A percentile compares a stretch with the other conserved stretches of the same genome.
Evolutionary conservation across 345 rosid species (phyloP).

Genomic region (Salix udensis): DNA sequence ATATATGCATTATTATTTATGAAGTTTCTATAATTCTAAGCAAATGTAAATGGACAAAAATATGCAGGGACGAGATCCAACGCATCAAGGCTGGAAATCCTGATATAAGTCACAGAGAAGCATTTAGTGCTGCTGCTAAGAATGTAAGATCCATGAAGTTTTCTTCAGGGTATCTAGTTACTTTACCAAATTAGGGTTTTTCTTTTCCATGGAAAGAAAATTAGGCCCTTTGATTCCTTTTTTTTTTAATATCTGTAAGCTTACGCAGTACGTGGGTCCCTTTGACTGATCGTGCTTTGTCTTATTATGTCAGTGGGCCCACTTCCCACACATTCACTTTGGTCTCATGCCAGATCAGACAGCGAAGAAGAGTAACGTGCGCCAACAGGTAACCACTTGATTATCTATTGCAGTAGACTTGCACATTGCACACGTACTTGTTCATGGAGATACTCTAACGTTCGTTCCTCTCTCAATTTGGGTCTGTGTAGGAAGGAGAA

Average conservation of each 20-base stretch:
- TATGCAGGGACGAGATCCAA: constrained; percentile 93
- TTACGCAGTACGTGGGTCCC: not conserved
- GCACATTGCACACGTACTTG: too few relatives aligned
- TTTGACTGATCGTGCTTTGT: not conserved
- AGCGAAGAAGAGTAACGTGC: constrained; percentile 19
- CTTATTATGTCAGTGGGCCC: constrained; percentile 29
- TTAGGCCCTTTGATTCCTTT: constrained; percentile 17
- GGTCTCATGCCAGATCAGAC: constrained; percentile 31
- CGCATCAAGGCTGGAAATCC: constrained; percentile 99
- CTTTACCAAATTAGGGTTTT: constrained; percentile 30
- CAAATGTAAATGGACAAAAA: not conserved
- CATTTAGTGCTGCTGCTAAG: constrained; percentile 99
- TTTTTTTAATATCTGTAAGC: too few relatives aligned
- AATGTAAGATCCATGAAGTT: constrained; percentile 57
- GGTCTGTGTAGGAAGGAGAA: constrained; percentile 21
- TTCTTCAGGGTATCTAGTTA: constrained; percentile 13
- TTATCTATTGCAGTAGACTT: not conserved
- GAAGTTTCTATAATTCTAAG: constrained; percentile 10
- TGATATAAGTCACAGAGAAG: constrained; percentile 99
- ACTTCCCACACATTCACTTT: constrained; percentile 29
- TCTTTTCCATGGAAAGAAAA: not conserved
- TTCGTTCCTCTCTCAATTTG: not conserved
- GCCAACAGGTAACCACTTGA: constrained; percentile 12
- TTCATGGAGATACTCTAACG: not conserved
- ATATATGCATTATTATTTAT: not conserved